phyloP scores from a whole-genome alignment of 441 rosid genomes.

The Sinapis alba region DNA sequence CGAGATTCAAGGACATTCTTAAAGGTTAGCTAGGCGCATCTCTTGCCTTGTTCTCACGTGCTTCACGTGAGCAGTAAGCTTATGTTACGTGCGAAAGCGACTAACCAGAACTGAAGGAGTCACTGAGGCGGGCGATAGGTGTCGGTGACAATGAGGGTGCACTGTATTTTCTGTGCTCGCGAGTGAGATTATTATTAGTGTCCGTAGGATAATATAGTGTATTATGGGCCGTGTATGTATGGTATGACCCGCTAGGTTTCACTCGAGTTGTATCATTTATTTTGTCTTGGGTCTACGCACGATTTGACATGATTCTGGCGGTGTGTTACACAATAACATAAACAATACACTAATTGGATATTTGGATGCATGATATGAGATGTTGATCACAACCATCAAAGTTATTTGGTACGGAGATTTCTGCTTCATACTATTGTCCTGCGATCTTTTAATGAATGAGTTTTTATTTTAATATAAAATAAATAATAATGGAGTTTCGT shows the following conservation, averaged over 20 bases:
- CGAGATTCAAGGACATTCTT: conserved; percentile 10
- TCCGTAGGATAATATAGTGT: background rate
- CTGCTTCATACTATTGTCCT: too few relatives aligned
- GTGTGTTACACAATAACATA: background rate
- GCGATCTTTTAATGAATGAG: too few relatives aligned
- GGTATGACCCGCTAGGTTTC: conserved; percentile 19
- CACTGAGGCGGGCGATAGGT: background rate
- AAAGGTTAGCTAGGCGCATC: background rate
- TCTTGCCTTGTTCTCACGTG: conserved; percentile 9
- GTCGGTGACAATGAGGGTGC: conserved; percentile 7
- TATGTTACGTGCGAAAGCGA: background rate
- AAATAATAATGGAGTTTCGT: too few relatives aligned
- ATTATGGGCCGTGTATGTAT: conserved; percentile 18
- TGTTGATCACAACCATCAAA: too few relatives aligned
- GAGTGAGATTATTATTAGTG: conserved; percentile 10
- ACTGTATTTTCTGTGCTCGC: background rate
- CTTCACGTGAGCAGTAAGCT: conserved; percentile 2
- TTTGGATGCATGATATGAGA: too few relatives aligned
- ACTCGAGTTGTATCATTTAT: background rate
- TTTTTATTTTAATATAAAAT: too few relatives aligned
- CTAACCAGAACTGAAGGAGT: background rate
- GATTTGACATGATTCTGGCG: background rate
- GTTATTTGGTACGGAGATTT: too few relatives aligned
- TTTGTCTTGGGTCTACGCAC: conserved; percentile 8
- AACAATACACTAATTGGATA: background rate